These are phyloP conservation scores for Podaxis rugospora DNA, from an alignment of 768 basidiomycete species.

Conservation along the genomic window DNA sequence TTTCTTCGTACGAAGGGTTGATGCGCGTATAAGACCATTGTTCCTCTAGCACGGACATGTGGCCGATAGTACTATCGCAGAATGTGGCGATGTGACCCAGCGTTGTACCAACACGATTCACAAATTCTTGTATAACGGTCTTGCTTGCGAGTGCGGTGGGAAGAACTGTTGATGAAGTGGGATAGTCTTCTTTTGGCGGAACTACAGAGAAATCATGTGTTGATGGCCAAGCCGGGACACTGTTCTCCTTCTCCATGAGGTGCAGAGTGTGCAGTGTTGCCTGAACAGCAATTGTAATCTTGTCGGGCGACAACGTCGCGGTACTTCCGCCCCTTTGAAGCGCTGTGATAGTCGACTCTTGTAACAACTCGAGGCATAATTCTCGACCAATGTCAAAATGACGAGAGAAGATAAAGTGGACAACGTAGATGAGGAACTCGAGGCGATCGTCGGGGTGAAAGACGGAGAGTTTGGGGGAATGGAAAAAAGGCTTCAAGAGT, in stretches of 20 bases:
- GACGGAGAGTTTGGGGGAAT: constrained; percentile 55
- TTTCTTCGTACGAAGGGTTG: constrained; percentile 61
- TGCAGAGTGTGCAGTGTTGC: constrained; percentile 73
- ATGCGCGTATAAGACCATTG: constrained; percentile 68
- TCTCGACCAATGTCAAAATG: constrained; percentile 85
- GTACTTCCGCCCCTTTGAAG: constrained; percentile 36
- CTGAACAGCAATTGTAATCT: constrained; percentile 69
- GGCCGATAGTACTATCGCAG: constrained; percentile 62
- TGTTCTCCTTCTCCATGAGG: constrained; percentile 66
- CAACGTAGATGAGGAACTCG: constrained; percentile 71
- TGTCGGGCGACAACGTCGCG: constrained; percentile 58
- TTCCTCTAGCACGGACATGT: constrained; percentile 83
- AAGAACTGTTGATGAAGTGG: constrained; percentile 60
- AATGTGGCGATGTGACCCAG: constrained; percentile 52
- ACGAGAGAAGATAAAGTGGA: constrained; percentile 80
- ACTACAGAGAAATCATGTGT: constrained; percentile 59
- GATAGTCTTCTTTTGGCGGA: constrained; percentile 61
- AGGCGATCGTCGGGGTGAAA: constrained; percentile 71
- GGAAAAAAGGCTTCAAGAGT: constrained; percentile 75
- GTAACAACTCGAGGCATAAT: constrained; percentile 74
- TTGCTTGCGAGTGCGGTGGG: constrained; percentile 53
- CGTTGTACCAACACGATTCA: constrained; percentile 57
- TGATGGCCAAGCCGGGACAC: constrained; percentile 75
- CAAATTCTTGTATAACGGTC: constrained; percentile 66
- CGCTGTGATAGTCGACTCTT: constrained; percentile 52